Conservation (phyloP, 352 stramenopile genomes). For the Blastocystis sp. region DNA sequence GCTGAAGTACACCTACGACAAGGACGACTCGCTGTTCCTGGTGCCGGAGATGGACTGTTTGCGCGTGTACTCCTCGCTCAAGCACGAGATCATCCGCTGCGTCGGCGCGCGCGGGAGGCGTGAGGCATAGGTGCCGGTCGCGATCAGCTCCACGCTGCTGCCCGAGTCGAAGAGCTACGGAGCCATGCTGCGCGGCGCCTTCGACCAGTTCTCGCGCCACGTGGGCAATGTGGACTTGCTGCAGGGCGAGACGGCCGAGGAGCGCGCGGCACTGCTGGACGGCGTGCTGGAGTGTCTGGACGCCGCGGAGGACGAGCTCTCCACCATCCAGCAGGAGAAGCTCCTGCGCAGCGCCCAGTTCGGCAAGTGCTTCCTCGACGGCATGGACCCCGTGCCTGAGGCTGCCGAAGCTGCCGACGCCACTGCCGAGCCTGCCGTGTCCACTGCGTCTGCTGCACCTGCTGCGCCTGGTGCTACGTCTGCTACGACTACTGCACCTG, state of each 20-base stretch:
- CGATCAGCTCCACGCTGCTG: constrained; percentile 6
- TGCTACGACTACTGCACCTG: not conserved
- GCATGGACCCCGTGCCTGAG: not conserved
- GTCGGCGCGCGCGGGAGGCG: constrained; percentile 6
- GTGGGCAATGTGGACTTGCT: constrained; percentile 18
- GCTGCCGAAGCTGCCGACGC: not conserved
- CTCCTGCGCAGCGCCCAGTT: constrained; percentile 64
- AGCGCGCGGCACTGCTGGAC: constrained; percentile 15
- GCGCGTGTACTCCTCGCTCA: constrained; percentile 67
- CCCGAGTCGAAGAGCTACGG: not conserved
- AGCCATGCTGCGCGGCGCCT: not conserved
- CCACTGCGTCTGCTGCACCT: not conserved
- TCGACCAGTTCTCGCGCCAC: constrained; percentile 26
- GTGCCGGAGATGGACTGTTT: constrained; percentile 70
- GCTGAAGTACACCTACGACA: constrained; percentile 72
- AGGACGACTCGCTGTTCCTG: constrained; percentile 68
- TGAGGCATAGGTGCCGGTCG: constrained; percentile 47
- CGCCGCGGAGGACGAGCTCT: constrained; percentile 65
- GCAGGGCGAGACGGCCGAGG: constrained; percentile 19
- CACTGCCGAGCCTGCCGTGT: not conserved
- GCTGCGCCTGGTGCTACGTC: not conserved
- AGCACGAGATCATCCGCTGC: constrained; percentile 69
- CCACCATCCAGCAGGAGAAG: constrained; percentile 56
- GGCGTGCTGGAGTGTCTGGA: constrained; percentile 68
- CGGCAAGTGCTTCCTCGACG: constrained; percentile 70